Conservation (phyloP, 73 alveolate genomes). For the Durusdinium trenchii region DNA sequence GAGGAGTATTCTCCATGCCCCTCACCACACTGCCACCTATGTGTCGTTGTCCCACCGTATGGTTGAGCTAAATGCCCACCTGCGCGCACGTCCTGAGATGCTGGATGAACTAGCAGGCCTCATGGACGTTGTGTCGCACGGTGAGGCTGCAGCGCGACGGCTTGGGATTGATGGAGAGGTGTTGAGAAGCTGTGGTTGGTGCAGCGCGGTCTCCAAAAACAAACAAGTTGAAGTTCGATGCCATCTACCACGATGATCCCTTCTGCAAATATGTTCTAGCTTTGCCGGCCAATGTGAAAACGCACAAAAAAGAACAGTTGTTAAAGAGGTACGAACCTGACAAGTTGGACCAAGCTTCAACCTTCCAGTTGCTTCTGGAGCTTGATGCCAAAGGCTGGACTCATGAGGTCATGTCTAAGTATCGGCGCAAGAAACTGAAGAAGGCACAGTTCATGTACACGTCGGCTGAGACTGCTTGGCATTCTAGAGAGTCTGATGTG, state of each 20-base stretch:
- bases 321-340: background rate
- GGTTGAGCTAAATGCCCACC: background rate
- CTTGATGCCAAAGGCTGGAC: background rate
- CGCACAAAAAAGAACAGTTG: background rate
- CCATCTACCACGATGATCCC: constrained; percentile 20
- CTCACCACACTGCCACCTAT: background rate
- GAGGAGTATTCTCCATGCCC: background rate
- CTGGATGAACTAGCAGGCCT: background rate
- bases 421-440: background rate
- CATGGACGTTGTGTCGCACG: background rate
- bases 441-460: background rate
- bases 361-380: background rate
- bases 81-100: background rate
- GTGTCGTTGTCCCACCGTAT: background rate
- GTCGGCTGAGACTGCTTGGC: background rate
- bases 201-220: background rate
- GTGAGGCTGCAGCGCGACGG: background rate
- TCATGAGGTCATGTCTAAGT: background rate
- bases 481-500: background rate
- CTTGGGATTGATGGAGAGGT: background rate
- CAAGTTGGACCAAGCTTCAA: background rate
- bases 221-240: background rate
- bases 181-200: background rate
- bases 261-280: background rate
- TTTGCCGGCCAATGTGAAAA: background rate